Evolutionary conservation across 2,329 filamentous ascomycete species (phyloP), one percentile per base, ranked within the genome.

Genomic region (Aspergillus latus): DNA sequence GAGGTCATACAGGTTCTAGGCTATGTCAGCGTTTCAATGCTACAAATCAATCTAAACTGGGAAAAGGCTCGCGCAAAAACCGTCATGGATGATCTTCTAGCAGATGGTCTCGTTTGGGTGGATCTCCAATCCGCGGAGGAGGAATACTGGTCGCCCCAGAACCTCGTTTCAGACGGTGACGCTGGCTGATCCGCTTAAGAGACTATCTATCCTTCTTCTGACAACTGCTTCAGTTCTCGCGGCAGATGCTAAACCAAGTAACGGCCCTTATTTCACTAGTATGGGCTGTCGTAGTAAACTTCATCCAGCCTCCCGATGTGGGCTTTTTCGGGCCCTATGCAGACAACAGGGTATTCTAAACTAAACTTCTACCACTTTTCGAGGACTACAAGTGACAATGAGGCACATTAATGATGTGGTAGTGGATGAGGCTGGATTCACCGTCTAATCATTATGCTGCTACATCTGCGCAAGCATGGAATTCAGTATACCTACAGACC

Each of bases 91-190:
- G 94, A 99, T 73, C 77, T 99, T 34, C 81, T 97, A 50, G 86
- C 88, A 0, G 91, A 95, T 67, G 91, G 92, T 51, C 84, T 99
- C 78, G 84, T 99, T 11, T 99, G 94, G 94, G 86, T 97, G 5
- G 94, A 99, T 74, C 85, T 84, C 63, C 92, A 97, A 76, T 86
- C 81, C 34, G 81, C 84, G 7, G 93, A 97, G 76, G 92, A 87
- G 73, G 92, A 97, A 74, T 99, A 97, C 67, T 99, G 94, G 94
- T 79, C 78, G 29, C 78, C 78, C 7, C 76, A 78, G 57, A 74
- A 73, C 50, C 62, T 78, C 11, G 62, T 78, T 10, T 74, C 73
- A 59, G 75, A 78, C 53, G 52, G 11, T 7, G 52, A 54, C 32
- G 52, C 49, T 4, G 45, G 52, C 30, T 54, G 52, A 54, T 7